Conservation (phyloP, 805 yeast genomes). For the Kodamaea lidongshanica region DNA sequence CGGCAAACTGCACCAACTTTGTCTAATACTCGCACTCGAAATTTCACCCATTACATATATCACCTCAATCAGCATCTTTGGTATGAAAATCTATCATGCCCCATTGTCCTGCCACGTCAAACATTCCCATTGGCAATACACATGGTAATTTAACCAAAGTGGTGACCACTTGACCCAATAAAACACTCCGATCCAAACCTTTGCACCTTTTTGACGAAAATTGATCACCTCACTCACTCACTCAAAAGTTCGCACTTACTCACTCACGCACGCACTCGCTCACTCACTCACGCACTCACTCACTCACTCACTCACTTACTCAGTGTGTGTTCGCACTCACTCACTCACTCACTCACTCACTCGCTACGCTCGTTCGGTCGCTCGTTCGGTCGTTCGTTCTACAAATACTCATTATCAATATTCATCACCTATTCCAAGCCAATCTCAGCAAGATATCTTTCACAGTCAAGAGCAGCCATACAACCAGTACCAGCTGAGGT, state of each 20-base stretch:
- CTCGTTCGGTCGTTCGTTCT: slow-evolving; percentile 1
- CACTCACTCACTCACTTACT: neutral
- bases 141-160: too few species aligned
- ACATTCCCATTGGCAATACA: too few species aligned
- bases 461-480: slow-evolving; percentile 98
- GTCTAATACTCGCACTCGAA: too few species aligned
- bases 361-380: neutral
- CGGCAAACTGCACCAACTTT: too few species aligned
- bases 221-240: neutral
- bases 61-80: too few species aligned
- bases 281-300: neutral
- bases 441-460: slow-evolving; percentile 64
- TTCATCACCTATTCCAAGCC: slow-evolving; percentile 1
- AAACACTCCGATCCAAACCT: too few species aligned
- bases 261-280: neutral
- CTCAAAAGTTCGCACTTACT: neutral
- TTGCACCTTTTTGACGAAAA: too few species aligned
- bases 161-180: too few species aligned
- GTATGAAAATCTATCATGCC: too few species aligned
- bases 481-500: slow-evolving; percentile 99
- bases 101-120: too few species aligned
- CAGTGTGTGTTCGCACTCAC: too few species aligned
- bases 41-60: too few species aligned
- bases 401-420: slow-evolving; percentile 10
- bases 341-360: neutral